A percentile compares a stretch with the other conserved stretches of the same genome.
Evolutionary conservation across 768 basidiomycete genomes (phyloP).

Genomic region (Ramaria rubella): DNA sequence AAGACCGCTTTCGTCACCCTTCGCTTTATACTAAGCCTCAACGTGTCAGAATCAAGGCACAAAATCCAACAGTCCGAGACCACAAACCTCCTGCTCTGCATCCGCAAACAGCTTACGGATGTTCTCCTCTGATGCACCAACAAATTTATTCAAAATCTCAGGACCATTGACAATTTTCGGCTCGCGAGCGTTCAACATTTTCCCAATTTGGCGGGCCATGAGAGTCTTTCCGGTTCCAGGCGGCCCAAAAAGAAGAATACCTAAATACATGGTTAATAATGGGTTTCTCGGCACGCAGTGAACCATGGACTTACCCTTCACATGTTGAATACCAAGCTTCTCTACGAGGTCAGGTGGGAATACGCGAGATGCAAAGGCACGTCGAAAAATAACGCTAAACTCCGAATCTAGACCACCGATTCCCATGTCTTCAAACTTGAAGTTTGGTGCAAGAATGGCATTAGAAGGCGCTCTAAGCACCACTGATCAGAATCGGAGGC

Average conservation of each 20-base stretch:
- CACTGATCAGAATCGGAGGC: conserved; percentile 6
- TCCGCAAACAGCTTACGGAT: conserved; percentile 96
- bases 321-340: conserved; percentile 96
- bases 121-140: conserved; percentile 97
- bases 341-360: conserved; percentile 96
- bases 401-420: conserved; percentile 96
- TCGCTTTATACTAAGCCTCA: conserved; percentile 80
- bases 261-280: conserved; percentile 30
- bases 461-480: conserved; percentile 72
- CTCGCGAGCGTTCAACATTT: conserved; percentile 97
- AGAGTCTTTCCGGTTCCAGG: conserved; percentile 98
- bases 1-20: conserved; percentile 92
- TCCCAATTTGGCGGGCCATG: conserved; percentile 97
- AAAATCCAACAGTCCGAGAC: neutral
- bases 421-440: conserved; percentile 99
- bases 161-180: conserved; percentile 99
- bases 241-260: conserved; percentile 91
- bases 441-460: conserved; percentile 93
- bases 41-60: neutral
- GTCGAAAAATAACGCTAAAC: conserved; percentile 94
- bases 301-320: conserved; percentile 64
- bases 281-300: neutral
- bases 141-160: conserved; percentile 94
- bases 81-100: conserved; percentile 85
- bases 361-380: conserved; percentile 97